Evolutionary conservation across 805 yeast species (phyloP).

Genomic region (Kazachstania kunashirensis): DNA sequence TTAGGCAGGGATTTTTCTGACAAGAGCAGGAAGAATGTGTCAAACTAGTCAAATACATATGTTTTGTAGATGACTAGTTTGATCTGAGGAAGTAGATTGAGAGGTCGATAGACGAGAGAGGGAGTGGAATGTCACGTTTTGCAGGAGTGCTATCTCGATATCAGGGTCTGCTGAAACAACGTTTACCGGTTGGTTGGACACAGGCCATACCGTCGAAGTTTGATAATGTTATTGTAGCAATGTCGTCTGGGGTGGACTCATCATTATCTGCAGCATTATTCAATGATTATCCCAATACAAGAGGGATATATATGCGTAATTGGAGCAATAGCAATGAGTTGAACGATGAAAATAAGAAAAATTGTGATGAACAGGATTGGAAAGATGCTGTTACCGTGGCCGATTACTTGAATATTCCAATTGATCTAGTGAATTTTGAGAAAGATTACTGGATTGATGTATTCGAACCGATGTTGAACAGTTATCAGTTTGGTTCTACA

Average conservation of each 20-base stretch:
- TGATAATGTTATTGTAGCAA: slow-evolving; percentile 71
- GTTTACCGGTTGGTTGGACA: slow-evolving; percentile 3
- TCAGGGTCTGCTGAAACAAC: not conserved
- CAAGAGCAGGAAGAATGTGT: too few relatives aligned
- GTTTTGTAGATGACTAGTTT: too few relatives aligned
- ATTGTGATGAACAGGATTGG: slow-evolving; percentile 84
- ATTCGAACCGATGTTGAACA: slow-evolving; percentile 81
- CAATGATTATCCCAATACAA: slow-evolving; percentile 49
- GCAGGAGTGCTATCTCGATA: not conserved
- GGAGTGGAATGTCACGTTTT: too few relatives aligned
- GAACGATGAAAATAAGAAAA: slow-evolving; percentile 24
- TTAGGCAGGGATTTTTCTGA: too few relatives aligned
- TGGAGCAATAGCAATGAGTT: slow-evolving; percentile 38
- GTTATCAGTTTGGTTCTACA: slow-evolving; percentile 63
- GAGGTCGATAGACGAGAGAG: too few relatives aligned
- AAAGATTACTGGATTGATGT: slow-evolving; percentile 89
- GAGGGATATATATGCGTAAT: slow-evolving; percentile 88
- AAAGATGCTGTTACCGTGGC: slow-evolving; percentile 65
- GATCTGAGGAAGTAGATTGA: too few relatives aligned
- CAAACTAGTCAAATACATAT: too few relatives aligned
- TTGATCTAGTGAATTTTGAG: slow-evolving; percentile 75
- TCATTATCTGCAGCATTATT: slow-evolving; percentile 73
- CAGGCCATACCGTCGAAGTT: slow-evolving; percentile 32
- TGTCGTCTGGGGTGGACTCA: slow-evolving; percentile 97
- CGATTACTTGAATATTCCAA: slow-evolving; percentile 48